These are phyloP conservation scores for Russula sp. DNA, from an alignment of 768 basidiomycete genomes.

Conservation along the genomic window DNA sequence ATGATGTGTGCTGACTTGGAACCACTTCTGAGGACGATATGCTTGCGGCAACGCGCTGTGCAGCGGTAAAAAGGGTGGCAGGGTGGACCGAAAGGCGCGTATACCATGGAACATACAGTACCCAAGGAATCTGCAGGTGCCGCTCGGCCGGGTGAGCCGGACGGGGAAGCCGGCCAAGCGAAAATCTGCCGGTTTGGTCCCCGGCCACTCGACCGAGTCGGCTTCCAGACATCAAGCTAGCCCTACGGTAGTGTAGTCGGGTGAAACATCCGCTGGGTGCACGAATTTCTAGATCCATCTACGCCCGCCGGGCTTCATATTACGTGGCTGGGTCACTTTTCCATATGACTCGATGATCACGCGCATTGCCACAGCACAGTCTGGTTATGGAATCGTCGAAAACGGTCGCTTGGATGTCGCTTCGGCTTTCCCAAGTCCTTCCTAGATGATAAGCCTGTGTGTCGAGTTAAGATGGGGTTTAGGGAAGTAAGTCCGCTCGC, in stretches of 20 bases:
- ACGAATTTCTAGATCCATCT: conserved; percentile 31
- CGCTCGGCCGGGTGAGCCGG: too few relatives aligned
- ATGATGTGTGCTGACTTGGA: conserved; percentile 42
- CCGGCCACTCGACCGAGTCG: too few relatives aligned
- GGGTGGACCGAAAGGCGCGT: conserved; percentile 79
- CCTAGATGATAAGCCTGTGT: conserved; percentile 31
- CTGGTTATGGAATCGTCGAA: conserved; percentile 92
- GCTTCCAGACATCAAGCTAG: too few relatives aligned
- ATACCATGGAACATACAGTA: conserved; percentile 16
- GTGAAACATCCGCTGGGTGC: too few relatives aligned
- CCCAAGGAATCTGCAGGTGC: background rate
- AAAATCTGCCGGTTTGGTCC: too few relatives aligned
- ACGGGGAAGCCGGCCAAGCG: too few relatives aligned
- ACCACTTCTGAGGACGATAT: conserved; percentile 48
- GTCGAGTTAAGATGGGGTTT: conserved; percentile 55
- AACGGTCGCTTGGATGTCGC: conserved; percentile 80
- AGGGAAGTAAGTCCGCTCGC: conserved; percentile 39
- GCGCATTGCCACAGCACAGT: conserved; percentile 71
- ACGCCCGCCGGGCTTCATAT: conserved; percentile 53
- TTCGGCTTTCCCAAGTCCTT: conserved; percentile 45
- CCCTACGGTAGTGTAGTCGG: too few relatives aligned
- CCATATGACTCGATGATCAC: too few relatives aligned
- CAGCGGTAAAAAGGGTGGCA: conserved; percentile 40
- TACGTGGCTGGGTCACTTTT: conserved; percentile 82
- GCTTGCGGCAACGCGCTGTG: conserved; percentile 33